Base-by-base conservation (phyloP, 352 stramenopile species). In the Phytophthora fragariaefolia region DNA sequence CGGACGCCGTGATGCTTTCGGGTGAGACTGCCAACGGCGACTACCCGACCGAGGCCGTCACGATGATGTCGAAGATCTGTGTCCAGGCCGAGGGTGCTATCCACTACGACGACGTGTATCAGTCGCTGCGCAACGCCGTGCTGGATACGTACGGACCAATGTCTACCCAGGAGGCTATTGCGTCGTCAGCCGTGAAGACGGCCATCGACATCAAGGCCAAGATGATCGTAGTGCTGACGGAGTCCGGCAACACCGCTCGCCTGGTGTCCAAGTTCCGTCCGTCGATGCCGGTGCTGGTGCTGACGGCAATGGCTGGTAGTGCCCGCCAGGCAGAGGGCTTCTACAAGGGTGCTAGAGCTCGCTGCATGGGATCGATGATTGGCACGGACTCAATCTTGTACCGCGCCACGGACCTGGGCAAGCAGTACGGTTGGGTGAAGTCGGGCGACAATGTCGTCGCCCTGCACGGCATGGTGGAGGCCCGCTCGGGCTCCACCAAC, bases 11-110 rank as follows among this genome's bases (percentile, higher is more conserved):
- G 52, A 99, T 99, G 98, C 92, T 99, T 45, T 99, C 94, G 46
- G 98, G 97, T 30, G 98, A 99, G 84, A 99, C 97, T 13, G 98
- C 98, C 20, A 98, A 98, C 65, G 98, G 98, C 47, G 90, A 99
- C 42, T 98, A 99, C 83, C 97, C 97, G 12, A 69, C 91, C 4
- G 84, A 97, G 43, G 96, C 98, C 40, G 96, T 99, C 28, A 68
- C 86, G 50, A 99, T 99, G 81, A 98, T 98, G 95, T 84, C 85
- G 53, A 92, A 91, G 66, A 98, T 97, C 49, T 97, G 90, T 60
- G 71, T 91, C 22, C 91, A 98, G 70, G 94, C 93, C 15, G 95
- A 98, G 71, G 75, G 71, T 38, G 83, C 86, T 23, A 90, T 97
- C 61, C 93, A 98, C 78, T 94, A 97, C 80, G 87, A 97, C 66